A percentile compares a stretch with the other conserved stretches of the same genome.
Conservation (phyloP, 192 early-diverging fungal species). For the Coemansia guatemalensis region DNA sequence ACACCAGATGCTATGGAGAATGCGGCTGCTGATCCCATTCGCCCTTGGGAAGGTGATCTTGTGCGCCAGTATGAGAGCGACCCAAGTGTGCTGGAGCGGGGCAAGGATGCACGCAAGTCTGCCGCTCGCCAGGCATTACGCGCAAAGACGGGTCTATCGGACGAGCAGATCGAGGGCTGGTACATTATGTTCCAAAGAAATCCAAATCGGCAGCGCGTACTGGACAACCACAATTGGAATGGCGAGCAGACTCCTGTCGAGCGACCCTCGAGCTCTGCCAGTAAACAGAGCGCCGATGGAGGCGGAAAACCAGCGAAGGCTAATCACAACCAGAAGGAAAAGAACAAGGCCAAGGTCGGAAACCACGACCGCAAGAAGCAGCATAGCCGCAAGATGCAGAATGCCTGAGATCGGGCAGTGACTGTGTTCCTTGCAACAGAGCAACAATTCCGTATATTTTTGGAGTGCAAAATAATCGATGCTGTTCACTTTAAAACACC, state of each 20-base stretch:
- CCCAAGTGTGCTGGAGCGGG: slow-evolving; percentile 67
- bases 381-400: slow-evolving; percentile 71
- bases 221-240: slow-evolving; percentile 61
- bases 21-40: slow-evolving; percentile 53
- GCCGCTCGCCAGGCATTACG: slow-evolving; percentile 60
- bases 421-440: slow-evolving; percentile 42
- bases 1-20: slow-evolving; percentile 52
- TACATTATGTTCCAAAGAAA: slow-evolving; percentile 81
- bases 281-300: background rate
- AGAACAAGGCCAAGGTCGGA: slow-evolving; percentile 13
- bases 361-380: slow-evolving; percentile 54
- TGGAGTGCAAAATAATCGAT: background rate
- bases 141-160: slow-evolving; percentile 69
- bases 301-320: background rate
- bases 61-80: slow-evolving; percentile 59
- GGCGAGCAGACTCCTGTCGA: slow-evolving; percentile 49
- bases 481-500: background rate
- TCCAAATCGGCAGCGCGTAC: slow-evolving; percentile 62
- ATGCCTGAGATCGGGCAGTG: slow-evolving; percentile 46
- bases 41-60: slow-evolving; percentile 63
- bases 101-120: slow-evolving; percentile 58
- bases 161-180: slow-evolving; percentile 96
- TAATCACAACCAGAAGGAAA: slow-evolving; percentile 16
- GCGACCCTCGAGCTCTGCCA: slow-evolving; percentile 2
- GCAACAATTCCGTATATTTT: background rate